Percentiles rank a stretch among this genome's conserved stretches.
Conservation (phyloP, 768 basidiomycete genomes). For the Tremella yokohamensis region DNA sequence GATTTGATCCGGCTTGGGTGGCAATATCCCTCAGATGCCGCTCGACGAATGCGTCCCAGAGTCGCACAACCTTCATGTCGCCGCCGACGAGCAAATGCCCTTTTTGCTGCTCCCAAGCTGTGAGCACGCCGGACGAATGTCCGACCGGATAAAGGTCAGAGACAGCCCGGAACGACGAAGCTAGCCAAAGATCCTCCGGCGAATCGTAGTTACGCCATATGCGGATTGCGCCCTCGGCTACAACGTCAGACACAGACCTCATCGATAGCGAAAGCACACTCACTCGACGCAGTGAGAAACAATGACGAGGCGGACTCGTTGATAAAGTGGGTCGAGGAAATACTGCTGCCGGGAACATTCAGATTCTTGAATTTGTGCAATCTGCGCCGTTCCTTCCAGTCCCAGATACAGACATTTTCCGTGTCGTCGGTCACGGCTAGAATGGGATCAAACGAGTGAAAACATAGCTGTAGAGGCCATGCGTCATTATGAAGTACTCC, state of each 20-base stretch:
- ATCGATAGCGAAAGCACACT: constrained; percentile 35
- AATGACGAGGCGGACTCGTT: constrained; percentile 94
- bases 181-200: constrained; percentile 73
- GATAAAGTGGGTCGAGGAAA: constrained; percentile 85
- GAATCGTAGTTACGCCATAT: constrained; percentile 90
- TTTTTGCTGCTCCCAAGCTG: constrained; percentile 87
- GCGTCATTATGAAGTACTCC: constrained; percentile 50
- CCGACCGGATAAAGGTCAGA: constrained; percentile 67
- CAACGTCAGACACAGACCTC: no score
- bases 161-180: constrained; percentile 86
- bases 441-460: constrained; percentile 91
- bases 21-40: constrained; percentile 66
- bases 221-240: constrained; percentile 88
- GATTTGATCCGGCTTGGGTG: constrained; percentile 83
- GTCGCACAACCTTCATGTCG: constrained; percentile 78
- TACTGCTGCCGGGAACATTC: constrained; percentile 72
- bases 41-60: constrained; percentile 95
- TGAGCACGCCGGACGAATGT: constrained; percentile 78
- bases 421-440: constrained; percentile 78
- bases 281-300: constrained; percentile 80
- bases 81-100: constrained; percentile 86
- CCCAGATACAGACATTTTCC: constrained; percentile 88
- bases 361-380: constrained; percentile 85
- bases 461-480: constrained; percentile 60
- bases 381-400: constrained; percentile 79